Conservation (phyloP, 2,329 filamentous ascomycete species). For the Nigrograna mackinnonii region DNA sequence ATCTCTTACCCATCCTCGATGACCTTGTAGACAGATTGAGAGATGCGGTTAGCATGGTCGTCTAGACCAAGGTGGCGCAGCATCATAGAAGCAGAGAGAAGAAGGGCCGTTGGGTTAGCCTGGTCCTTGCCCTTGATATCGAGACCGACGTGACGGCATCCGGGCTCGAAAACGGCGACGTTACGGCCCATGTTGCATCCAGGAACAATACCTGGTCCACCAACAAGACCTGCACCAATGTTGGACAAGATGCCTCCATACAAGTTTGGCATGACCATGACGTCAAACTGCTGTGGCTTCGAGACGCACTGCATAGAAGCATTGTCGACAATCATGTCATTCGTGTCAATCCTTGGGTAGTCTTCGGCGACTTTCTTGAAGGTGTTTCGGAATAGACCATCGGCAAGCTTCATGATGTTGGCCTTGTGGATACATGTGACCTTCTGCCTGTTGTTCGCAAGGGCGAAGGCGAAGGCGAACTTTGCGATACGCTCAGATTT, state of each 20-base stretch:
- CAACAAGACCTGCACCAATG: conserved; percentile 95
- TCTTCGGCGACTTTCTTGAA: conserved; percentile 93
- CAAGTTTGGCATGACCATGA: conserved; percentile 99
- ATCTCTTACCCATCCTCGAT: conserved; percentile 80
- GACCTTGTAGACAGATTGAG: conserved; percentile 78
- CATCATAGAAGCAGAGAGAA: conserved; percentile 96
- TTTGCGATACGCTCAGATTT: conserved; percentile 99
- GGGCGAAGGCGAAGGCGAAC: conserved; percentile 96
- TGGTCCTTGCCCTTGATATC: conserved; percentile 99
- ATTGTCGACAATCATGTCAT: conserved; percentile 99
- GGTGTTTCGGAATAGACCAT: conserved; percentile 97
- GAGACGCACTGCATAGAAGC: conserved; percentile 99
- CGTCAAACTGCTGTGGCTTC: conserved; percentile 96
- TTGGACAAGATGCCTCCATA: conserved; percentile 99
- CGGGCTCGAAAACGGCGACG: conserved; percentile 97
- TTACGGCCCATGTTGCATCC: conserved; percentile 99
- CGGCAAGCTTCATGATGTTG: conserved; percentile 99
- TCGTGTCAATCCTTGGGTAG: conserved; percentile 92
- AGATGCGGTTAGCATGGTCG: conserved; percentile 97
- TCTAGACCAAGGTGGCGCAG: conserved; percentile 95
- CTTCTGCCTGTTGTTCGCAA: conserved; percentile 99
- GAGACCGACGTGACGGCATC: conserved; percentile 97
- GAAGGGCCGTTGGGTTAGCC: conserved; percentile 94
- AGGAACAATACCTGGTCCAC: conserved; percentile 94
- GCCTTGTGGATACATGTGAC: conserved; percentile 99